Percentiles rank a stretch among this genome's conserved stretches.
Evolutionary conservation across 1,284 basidiomycete genomes (phyloP).

Genomic region (Ustilago esculenta): DNA sequence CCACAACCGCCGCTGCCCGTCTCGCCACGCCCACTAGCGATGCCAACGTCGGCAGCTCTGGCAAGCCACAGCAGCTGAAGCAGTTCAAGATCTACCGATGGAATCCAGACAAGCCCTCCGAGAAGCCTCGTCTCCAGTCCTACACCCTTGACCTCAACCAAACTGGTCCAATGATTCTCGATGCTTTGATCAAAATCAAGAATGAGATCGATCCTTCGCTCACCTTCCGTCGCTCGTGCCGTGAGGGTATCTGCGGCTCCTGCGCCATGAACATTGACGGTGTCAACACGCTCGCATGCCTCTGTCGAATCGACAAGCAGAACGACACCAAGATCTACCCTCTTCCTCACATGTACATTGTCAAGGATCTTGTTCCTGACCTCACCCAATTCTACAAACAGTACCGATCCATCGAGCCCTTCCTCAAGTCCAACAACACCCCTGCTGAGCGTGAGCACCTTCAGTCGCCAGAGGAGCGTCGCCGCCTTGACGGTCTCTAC

Average conservation of each 20-base stretch:
- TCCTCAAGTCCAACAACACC: constrained; percentile 63
- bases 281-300: constrained; percentile 91
- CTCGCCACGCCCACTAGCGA: constrained; percentile 62
- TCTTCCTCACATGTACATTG: constrained; percentile 98
- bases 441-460: constrained; percentile 76
- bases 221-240: constrained; percentile 94
- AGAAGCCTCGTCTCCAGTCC: constrained; percentile 89
- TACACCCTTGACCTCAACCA: constrained; percentile 94
- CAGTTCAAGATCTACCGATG: constrained; percentile 67
- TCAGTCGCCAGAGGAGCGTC: constrained; percentile 89
- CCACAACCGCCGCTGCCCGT: constrained; percentile 51
- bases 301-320: constrained; percentile 90
- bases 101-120: constrained; percentile 92
- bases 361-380: constrained; percentile 94
- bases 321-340: constrained; percentile 89
- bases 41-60: constrained; percentile 26
- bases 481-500: constrained; percentile 96
- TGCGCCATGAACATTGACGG: constrained; percentile 99
- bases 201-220: constrained; percentile 96
- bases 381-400: constrained; percentile 96
- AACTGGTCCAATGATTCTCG: constrained; percentile 95
- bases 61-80: constrained; percentile 62
- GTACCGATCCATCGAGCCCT: constrained; percentile 93
- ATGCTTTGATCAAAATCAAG: constrained; percentile 95
- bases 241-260: constrained; percentile 97